Percentiles rank a stretch among this genome's conserved stretches.
These are phyloP conservation scores for Phytophthora boehmeriae DNA, from an alignment of 352 stramenopile species.

Conservation along the genomic window DNA sequence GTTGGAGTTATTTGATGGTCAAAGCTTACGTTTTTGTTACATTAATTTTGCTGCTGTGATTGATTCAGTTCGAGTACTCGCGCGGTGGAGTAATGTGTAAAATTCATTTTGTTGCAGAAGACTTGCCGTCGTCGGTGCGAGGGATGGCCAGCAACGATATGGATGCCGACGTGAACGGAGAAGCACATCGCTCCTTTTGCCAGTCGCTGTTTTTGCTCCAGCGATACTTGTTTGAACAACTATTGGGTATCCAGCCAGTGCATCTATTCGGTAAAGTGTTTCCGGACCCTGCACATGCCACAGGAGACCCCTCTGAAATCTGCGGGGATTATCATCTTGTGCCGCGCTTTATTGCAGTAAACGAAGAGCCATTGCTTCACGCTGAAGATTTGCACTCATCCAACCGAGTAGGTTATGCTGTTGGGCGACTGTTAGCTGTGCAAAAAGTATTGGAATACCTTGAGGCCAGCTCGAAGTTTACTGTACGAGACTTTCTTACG, in stretches of 20 bases:
- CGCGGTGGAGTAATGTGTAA: constrained; percentile 81
- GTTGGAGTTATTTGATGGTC: neutral
- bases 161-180: constrained; percentile 28
- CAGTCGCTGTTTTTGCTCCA: constrained; percentile 72
- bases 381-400: constrained; percentile 62
- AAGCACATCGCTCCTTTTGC: constrained; percentile 44
- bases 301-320: constrained; percentile 58
- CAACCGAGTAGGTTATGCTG: constrained; percentile 81
- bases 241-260: constrained; percentile 74
- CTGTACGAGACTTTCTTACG: constrained; percentile 51
- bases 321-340: constrained; percentile 84
- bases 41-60: constrained; percentile 1
- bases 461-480: constrained; percentile 57
- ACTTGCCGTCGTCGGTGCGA: constrained; percentile 57
- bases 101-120: constrained; percentile 67
- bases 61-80: constrained; percentile 80
- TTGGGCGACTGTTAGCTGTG: constrained; percentile 69
- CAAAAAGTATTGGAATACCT: constrained; percentile 73
- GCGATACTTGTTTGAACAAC: constrained; percentile 73
- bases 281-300: constrained; percentile 52
- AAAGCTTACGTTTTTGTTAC: neutral
- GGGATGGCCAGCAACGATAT: constrained; percentile 27
- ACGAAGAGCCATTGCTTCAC: constrained; percentile 69
- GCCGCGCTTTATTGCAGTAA: constrained; percentile 79
- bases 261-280: constrained; percentile 78